These are phyloP conservation scores for Yarrowia yakushimensis DNA, from an alignment of 805 yeast genomes.

Conservation along the genomic window DNA sequence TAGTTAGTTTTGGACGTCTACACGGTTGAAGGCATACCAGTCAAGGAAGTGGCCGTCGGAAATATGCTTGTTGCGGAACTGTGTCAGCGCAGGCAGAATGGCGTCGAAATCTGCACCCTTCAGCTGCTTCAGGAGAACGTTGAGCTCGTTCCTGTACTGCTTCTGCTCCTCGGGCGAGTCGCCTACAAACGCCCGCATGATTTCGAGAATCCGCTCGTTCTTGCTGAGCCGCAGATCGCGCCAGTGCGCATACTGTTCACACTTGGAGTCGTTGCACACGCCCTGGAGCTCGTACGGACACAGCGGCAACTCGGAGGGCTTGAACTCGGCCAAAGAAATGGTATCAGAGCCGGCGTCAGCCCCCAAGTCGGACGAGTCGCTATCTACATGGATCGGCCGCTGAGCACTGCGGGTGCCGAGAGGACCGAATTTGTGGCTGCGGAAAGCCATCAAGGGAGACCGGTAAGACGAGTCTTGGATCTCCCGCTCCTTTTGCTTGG, in stretches of 20 bases:
- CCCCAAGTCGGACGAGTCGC: neutral
- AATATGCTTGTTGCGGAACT: slow-evolving; percentile 11
- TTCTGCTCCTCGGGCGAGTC: slow-evolving; percentile 11
- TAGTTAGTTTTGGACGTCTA: slow-evolving; percentile 21
- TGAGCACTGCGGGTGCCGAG: neutral
- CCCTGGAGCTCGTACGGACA: slow-evolving; percentile 23
- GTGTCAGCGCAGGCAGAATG: slow-evolving; percentile 4
- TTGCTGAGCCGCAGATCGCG: slow-evolving; percentile 20
- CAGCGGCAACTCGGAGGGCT: slow-evolving; percentile 17
- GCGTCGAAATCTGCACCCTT: slow-evolving; percentile 2
- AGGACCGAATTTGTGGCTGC: slow-evolving; percentile 25
- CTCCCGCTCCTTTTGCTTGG: slow-evolving; percentile 18
- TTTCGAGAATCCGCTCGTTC: slow-evolving; percentile 14
- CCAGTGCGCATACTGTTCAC: slow-evolving; percentile 19
- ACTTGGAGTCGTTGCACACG: slow-evolving; percentile 21
- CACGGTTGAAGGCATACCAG: slow-evolving; percentile 23
- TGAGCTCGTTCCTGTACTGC: slow-evolving; percentile 7
- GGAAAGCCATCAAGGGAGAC: slow-evolving; percentile 22
- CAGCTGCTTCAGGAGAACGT: slow-evolving; percentile 8
- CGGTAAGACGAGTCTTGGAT: slow-evolving; percentile 11
- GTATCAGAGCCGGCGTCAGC: slow-evolving; percentile 1
- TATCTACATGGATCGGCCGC: slow-evolving; percentile 19
- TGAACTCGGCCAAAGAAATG: slow-evolving; percentile 22
- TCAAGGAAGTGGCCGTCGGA: slow-evolving; percentile 14
- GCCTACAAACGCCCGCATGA: slow-evolving; percentile 23